Evolutionary conservation across 768 basidiomycete species (phyloP), one percentile per base, ranked within the genome.

Genomic region (Pisolithus microcarpus): DNA sequence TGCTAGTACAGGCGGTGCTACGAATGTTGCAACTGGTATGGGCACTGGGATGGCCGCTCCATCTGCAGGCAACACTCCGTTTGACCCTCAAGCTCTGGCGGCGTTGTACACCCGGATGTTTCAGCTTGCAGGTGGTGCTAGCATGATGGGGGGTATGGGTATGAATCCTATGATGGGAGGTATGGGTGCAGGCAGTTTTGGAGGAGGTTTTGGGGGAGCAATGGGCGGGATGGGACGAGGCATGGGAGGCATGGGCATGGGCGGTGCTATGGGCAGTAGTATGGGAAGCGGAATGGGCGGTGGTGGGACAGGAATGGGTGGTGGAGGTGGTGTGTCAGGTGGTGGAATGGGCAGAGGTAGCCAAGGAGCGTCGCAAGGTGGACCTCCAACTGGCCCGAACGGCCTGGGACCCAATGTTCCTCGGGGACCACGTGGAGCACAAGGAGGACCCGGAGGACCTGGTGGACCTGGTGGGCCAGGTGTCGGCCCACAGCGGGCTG

Each of bases 41-140:
- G 59, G 49, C 8, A 46, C 56, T 4, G 70, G 58, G 50, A 57
- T 26, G 55, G 53, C 45, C 13, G 48, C 49, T 23, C 62, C 60
- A 38, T 69, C 70, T 42, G 65, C 57, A 11, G 76, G 74, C 4
- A 81, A 75, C 56, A 76, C 82, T 4, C 78, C 87, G 1, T 95
- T 97, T 63, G 94, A 97, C 64, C 91, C 94, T 0, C 87, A 91
- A 56, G 90, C 90, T 1, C 84, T 98, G 64, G 91, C 91, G 0
- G 81, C 86, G 51, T 82, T 97, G 52, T 98, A 96, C 70, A 91
- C 93, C 34, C 86, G 91, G 55, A 97, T 98, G 95, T 86, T 91
- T 76, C 83, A 85, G 63, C 86, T 89, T 73, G 79, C 87, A 44
- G 79, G 80, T 36, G 81, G 73, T 0, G 77, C 75, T 2, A 70